Conservation (phyloP, 2,329 filamentous ascomycete genomes). For the Talaromyces sp. region DNA sequence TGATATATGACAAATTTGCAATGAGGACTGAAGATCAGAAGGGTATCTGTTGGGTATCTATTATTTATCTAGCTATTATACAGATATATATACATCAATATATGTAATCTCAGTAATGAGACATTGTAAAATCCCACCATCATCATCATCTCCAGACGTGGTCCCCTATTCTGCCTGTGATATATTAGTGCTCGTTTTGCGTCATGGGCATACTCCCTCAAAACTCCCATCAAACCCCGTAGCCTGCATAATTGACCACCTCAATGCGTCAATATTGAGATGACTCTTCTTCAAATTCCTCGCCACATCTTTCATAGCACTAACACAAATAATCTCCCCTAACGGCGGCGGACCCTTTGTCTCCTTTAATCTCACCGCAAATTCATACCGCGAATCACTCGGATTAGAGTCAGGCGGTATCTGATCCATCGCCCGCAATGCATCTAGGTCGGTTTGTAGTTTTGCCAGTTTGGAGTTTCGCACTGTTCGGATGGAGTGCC, state of each 20-base stretch:
- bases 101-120: not conserved
- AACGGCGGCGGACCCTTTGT: conserved; percentile 41
- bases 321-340: conserved; percentile 61
- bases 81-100: not conserved
- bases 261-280: conserved; percentile 59
- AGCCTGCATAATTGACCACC: conserved; percentile 63
- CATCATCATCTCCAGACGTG: too few species aligned
- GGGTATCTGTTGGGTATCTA: not conserved
- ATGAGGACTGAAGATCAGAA: not conserved
- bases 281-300: conserved; percentile 38
- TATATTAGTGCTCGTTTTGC: not conserved
- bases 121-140: too few species aligned
- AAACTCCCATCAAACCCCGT: conserved; percentile 51
- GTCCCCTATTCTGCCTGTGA: not conserved
- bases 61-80: not conserved
- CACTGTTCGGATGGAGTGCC: conserved; percentile 20
- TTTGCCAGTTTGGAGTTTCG: conserved; percentile 9
- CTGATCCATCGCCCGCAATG: not conserved
- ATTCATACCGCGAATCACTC: not conserved
- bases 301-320: conserved; percentile 49
- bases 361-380: not conserved
- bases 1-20: not conserved
- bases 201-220: not conserved
- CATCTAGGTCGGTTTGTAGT: not conserved
- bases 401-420: not conserved